Percentiles rank a stretch among this genome's conserved stretches.
These are phyloP conservation scores for Aristolochia fimbriata DNA, from an alignment of 164 flowering plant species.

Conservation along the genomic window DNA sequence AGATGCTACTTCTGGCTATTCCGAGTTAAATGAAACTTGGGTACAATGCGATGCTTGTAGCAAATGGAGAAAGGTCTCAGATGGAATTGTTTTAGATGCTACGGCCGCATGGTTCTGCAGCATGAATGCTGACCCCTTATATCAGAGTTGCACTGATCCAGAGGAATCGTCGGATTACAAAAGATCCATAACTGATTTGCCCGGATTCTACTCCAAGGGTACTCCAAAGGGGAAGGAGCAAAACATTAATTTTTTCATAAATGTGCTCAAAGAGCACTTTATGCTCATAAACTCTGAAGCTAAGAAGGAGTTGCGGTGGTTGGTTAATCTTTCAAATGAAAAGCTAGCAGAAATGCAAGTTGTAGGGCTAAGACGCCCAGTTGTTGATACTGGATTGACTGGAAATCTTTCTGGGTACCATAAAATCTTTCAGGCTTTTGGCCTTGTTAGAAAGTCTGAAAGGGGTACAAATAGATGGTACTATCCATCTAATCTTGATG, in stretches of 20 bases:
- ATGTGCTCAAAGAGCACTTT: constrained; percentile 70
- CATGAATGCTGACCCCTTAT: constrained; percentile 58
- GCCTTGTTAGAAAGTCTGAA: constrained; percentile 44
- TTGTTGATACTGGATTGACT: constrained; percentile 23
- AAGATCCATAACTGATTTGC: constrained; percentile 45
- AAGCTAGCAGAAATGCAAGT: constrained; percentile 74
- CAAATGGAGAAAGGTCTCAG: constrained; percentile 74
- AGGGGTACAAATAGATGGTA: constrained; percentile 57
- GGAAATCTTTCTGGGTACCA: constrained; percentile 33
- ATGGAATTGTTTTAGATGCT: constrained; percentile 28
- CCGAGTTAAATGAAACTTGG: constrained; percentile 63
- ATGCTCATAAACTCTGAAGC: constrained; percentile 38
- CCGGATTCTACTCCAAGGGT: constrained; percentile 67
- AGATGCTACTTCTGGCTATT: constrained; percentile 11
- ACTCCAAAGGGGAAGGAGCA: constrained; percentile 47
- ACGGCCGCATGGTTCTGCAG: constrained; percentile 85
- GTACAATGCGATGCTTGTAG: constrained; percentile 86
- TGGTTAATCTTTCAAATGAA: constrained; percentile 52
- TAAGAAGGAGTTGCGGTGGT: constrained; percentile 71
- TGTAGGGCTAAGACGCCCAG: constrained; percentile 56
- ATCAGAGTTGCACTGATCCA: constrained; percentile 59
- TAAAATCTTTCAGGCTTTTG: constrained; percentile 80
- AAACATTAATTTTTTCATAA: constrained; percentile 63
- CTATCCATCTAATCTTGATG: constrained; percentile 47
- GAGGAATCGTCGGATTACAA: constrained; percentile 62